Evolutionary conservation across 202 grass and related monocot species (phyloP).

Genomic region (Zizania palustris): DNA sequence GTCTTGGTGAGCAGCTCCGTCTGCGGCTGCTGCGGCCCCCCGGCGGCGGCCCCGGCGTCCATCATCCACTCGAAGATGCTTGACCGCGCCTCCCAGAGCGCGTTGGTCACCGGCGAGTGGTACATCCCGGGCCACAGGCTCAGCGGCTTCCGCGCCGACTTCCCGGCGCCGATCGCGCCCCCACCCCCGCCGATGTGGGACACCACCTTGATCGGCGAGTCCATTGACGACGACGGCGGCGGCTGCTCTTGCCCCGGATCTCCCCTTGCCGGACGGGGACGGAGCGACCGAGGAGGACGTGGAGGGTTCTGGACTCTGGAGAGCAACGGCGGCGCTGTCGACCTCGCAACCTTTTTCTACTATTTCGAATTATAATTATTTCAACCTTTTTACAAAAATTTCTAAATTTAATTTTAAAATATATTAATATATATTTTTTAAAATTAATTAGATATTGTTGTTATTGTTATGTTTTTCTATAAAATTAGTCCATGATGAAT

Average conservation of each 20-base stretch:
- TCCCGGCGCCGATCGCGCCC: slow-evolving; percentile 61
- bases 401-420: too few relatives aligned
- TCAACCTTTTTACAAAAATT: too few relatives aligned
- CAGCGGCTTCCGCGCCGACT: slow-evolving; percentile 71
- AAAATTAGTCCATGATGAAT: too few relatives aligned
- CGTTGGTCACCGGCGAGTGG: slow-evolving; percentile 94
- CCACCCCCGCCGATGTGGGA: slow-evolving; percentile 36
- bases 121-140: slow-evolving; percentile 98
- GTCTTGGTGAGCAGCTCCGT: slow-evolving; percentile 74
- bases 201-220: slow-evolving; percentile 60
- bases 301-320: too few relatives aligned
- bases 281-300: slow-evolving; percentile 32
- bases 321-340: too few relatives aligned
- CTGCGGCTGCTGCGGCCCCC: slow-evolving; percentile 43
- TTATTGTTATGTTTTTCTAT: too few relatives aligned
- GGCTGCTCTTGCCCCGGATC: slow-evolving; percentile 34
- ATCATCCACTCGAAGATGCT: slow-evolving; percentile 95
- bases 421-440: too few relatives aligned
- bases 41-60: slow-evolving; percentile 37
- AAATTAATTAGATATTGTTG: too few relatives aligned
- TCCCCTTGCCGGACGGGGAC: slow-evolving; percentile 37
- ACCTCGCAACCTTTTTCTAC: too few relatives aligned
- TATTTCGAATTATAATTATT: too few relatives aligned
- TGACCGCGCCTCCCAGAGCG: slow-evolving; percentile 84
- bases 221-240: slow-evolving; percentile 42